Evolutionary conservation across 768 basidiomycete species (phyloP).

Genomic region (Multifurca ochricompacta): DNA sequence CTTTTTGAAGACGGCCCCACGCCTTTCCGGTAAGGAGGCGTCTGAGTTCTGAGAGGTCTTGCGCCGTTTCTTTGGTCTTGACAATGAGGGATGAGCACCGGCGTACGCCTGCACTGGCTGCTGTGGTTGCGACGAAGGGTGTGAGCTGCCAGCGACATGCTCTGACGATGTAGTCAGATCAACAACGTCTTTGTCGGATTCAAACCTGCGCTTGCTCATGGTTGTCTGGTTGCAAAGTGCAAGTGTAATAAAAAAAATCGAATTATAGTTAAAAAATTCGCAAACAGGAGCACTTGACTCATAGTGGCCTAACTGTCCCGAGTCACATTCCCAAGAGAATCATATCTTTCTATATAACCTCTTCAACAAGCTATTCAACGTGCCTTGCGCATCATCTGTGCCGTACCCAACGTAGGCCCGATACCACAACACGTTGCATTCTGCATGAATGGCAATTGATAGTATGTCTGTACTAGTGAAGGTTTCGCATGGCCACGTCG

Average conservation of each 20-base stretch:
- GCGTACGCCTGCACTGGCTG: background rate
- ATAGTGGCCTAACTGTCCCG: no score
- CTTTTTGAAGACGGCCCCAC: conserved; percentile 30
- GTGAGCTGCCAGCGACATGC: conserved; percentile 11
- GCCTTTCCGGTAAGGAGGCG: conserved; percentile 29
- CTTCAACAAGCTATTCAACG: conserved; percentile 15
- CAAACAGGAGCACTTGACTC: no score
- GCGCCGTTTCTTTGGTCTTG: conserved; percentile 23
- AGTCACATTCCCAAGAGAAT: no score
- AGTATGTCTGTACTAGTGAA: conserved; percentile 70
- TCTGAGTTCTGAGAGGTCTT: conserved; percentile 25
- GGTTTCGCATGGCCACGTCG: conserved; percentile 76
- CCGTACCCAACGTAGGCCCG: conserved; percentile 73
- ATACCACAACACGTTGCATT: conserved; percentile 88
- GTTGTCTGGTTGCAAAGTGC: conserved; percentile 2
- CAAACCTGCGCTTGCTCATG: conserved; percentile 23
- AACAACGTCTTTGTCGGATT: conserved; percentile 8
- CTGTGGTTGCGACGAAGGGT: conserved; percentile 2
- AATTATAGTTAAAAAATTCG: no score
- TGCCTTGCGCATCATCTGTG: conserved; percentile 45
- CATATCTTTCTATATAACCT: no score
- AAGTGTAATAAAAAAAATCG: no score
- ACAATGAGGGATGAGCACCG: conserved; percentile 7
- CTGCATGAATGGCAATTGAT: conserved; percentile 95
- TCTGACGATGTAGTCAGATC: conserved; percentile 1